Percentiles rank a stretch among this genome's conserved stretches.
phyloP scores from a whole-genome alignment of 2,329 filamentous ascomycete genomes.

The Daldinia eschscholtzii region DNA sequence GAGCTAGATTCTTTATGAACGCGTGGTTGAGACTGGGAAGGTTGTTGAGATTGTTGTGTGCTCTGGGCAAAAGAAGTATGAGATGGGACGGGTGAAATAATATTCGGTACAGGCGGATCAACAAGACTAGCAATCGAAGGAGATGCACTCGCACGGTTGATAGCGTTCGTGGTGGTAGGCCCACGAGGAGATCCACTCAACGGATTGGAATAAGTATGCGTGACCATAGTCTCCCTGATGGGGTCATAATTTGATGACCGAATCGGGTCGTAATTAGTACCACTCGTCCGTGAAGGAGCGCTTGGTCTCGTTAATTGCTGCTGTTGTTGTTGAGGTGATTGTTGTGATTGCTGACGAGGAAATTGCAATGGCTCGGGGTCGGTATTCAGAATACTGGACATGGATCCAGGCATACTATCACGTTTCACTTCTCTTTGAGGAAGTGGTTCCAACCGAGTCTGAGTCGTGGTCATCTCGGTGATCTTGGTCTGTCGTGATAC shows the following conservation, averaged over 20 bases:
- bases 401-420: conserved; percentile 64
- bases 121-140: conserved; percentile 93
- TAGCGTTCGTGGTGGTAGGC: conserved; percentile 51
- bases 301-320: conserved; percentile 57
- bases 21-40: conserved; percentile 49
- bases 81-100: conserved; percentile 57
- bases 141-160: conserved; percentile 85
- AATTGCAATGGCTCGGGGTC: conserved; percentile 61
- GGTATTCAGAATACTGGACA: conserved; percentile 69
- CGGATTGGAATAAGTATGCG: conserved; percentile 62
- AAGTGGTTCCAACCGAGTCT: conserved; percentile 51
- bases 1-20: conserved; percentile 55
- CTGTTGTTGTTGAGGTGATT: conserved; percentile 56
- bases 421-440: conserved; percentile 65
- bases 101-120: conserved; percentile 70
- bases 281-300: conserved; percentile 71
- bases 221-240: conserved; percentile 71
- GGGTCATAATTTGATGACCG: conserved; percentile 79
- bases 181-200: conserved; percentile 66
- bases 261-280: conserved; percentile 91
- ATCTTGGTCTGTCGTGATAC: conserved; percentile 56
- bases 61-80: conserved; percentile 54
- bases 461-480: conserved; percentile 54
- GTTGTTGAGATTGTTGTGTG: conserved; percentile 48
- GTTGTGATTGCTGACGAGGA: conserved; percentile 60